Base-by-base conservation (phyloP, 2,329 filamentous ascomycete genomes). In the Sporothrix euskadiensis region DNA sequence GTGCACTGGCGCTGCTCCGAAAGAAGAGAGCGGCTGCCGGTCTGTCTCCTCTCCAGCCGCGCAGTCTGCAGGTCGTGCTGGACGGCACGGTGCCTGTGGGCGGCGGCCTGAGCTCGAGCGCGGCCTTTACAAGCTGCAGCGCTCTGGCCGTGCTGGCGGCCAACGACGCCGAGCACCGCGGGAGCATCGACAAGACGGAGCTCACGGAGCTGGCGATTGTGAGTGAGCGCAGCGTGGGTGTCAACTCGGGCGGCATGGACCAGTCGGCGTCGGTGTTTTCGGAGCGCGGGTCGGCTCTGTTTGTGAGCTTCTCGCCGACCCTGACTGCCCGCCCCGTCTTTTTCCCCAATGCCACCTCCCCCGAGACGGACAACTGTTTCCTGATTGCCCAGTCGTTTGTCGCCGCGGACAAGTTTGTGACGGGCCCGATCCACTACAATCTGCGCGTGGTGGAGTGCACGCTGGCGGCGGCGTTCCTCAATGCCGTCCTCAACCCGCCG, bases 191-290 rank as follows among this genome's bases (percentile, higher is more conserved):
- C 82, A 98, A 98, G 87, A 96, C 92, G 77, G 92, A 96, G 81
- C 84, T 99, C 59, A 93, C 95, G 0, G 94, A 98, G 83, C 87
- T 98, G 70, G 94, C 96, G 30, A 95, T 99, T 77, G 93, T 98
- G 52, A 97, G 94, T 63, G 96, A 99, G 84, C 90, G 96, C 73
- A 91, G 92, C 19, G 96, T 98, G 4, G 96, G 96, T 70, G 96
- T 99, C 78, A 98, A 98, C 83, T 97, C 94, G 5, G 96, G 96
- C 81, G 96, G 94, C 73, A 98, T 99, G 96, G 96, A 99, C 80
- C 96, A 99, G 84, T 91, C 94, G 16, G 96, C 96, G 47, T 98
- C 95, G 0, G 95, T 99, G 76, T 96, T 99, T 83, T 95, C 94
- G 0, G 88, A 93, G 78, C 90, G 91, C 76, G 94, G 93, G 69